Conservation (phyloP, 2,329 filamentous ascomycete species). For the Basipetospora sp. region DNA sequence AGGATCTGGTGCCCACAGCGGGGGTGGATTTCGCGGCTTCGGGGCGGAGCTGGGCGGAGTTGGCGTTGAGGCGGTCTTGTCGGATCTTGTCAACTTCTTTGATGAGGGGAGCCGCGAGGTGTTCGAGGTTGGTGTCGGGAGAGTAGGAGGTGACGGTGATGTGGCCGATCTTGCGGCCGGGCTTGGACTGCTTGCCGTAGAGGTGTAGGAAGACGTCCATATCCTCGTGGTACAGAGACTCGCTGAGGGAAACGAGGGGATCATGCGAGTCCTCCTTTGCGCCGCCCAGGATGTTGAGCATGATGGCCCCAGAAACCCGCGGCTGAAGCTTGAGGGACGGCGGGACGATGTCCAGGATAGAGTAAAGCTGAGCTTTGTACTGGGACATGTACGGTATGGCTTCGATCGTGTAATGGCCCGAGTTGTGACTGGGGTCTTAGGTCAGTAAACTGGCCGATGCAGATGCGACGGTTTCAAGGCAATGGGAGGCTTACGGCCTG, state of each 20-base stretch:
- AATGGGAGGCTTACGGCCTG: slow-evolving; percentile 24
- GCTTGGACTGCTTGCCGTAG: slow-evolving; percentile 81
- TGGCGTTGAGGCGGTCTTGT: slow-evolving; percentile 33
- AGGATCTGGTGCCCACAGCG: slow-evolving; percentile 6
- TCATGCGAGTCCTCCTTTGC: slow-evolving; percentile 48
- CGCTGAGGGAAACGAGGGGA: slow-evolving; percentile 30
- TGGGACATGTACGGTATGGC: slow-evolving; percentile 75
- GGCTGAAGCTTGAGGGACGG: slow-evolving; percentile 40
- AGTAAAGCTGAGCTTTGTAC: slow-evolving; percentile 76
- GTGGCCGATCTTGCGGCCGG: slow-evolving; percentile 88
- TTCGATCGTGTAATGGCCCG: slow-evolving; percentile 90
- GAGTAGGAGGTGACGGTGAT: slow-evolving; percentile 64
- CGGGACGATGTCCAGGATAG: slow-evolving; percentile 57
- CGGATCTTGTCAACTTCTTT: slow-evolving; percentile 45
- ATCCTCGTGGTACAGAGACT: slow-evolving; percentile 26
- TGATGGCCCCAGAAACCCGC: slow-evolving; percentile 49
- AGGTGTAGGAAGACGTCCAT: slow-evolving; percentile 56
- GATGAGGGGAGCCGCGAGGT: slow-evolving; percentile 52
- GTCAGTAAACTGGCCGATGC: too few species aligned
- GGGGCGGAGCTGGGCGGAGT: slow-evolving; percentile 13
- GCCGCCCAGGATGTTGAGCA: slow-evolving; percentile 70
- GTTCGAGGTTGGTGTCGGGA: slow-evolving; percentile 47
- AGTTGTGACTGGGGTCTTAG: slow-evolving; percentile 63
- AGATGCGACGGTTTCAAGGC: neutral
- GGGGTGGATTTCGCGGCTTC: neutral